Evolutionary conservation across 2,329 filamentous ascomycete genomes (phyloP), one percentile per base, ranked within the genome.

Genomic region (Paraphaeosphaeria minitans): DNA sequence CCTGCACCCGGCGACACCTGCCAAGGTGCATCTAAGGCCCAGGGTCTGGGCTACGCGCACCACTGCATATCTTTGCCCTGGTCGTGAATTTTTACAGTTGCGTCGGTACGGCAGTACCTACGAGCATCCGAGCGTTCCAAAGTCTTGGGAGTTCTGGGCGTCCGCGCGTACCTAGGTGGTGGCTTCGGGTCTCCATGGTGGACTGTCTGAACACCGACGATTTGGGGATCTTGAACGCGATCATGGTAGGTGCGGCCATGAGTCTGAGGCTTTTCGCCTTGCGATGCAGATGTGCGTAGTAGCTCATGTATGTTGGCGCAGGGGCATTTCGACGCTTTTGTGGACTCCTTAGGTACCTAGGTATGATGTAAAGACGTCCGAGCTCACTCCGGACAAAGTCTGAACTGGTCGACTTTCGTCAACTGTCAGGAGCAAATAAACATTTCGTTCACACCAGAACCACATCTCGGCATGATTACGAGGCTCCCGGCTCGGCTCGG

Each of bases 131-230:
- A 50, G 31, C 47, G 48, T 41, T 46, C 22, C 43, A 29, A 2
- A 27, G 22, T 27, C 43, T 46, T 46, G 43, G 43, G 22, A 27
- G 14, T 21, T 21, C 35, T 41, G 35, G 48, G 48, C 48, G 48
- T 41, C 48, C 48, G 48, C 48, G 33, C 21, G 48, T 51, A 41
- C 48, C n/a, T n/a, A 21, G 33, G 21, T 22, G 21, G 14, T 41
- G 33, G 48, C 35, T 51, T 51, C 48, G 48, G 48, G 33, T 51
- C 48, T 51, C 48, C 48, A 29, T 29, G 13, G 43, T 46, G 43
- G 43, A 22, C 27, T 46, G 35, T 27, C 13, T n/a, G 33, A 51
- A 41, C 16, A 27, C 35, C 48, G 33, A 33, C 16, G 19, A 7
- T 9, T 51, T n/a, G 48, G 29, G 35, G 16, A 8, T 21, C 2